Conservation (phyloP, 805 yeast genomes). For the Zygosaccharomyces rouxii region DNA sequence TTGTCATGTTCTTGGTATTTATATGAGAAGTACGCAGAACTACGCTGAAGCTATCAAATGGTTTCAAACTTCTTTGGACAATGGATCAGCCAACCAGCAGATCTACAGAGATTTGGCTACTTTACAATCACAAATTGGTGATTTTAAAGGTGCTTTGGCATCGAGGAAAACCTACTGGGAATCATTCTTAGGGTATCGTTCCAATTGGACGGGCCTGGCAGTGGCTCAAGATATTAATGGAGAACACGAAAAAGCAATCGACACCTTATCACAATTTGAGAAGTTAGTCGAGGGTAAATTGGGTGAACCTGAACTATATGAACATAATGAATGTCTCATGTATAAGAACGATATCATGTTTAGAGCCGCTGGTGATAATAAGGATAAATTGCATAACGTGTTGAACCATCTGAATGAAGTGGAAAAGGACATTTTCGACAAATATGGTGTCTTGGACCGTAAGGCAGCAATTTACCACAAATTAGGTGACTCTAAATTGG, state of each 20-base stretch:
- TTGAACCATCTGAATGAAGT: constrained; percentile 55
- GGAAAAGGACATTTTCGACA: constrained; percentile 52
- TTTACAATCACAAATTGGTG: constrained; percentile 76
- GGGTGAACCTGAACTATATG: constrained; percentile 62
- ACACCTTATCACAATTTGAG: constrained; percentile 72
- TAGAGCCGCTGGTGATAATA: constrained; percentile 50
- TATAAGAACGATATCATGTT: constrained; percentile 66
- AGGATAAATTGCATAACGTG: constrained; percentile 48
- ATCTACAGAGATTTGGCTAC: constrained; percentile 78
- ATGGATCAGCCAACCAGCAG: constrained; percentile 73
- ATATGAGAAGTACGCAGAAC: constrained; percentile 63
- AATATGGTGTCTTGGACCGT: constrained; percentile 57
- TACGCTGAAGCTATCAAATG: constrained; percentile 75
- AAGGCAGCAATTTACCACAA: constrained; percentile 60
- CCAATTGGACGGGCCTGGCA: constrained; percentile 87
- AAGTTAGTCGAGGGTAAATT: constrained; percentile 64
- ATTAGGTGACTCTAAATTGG: constrained; percentile 55
- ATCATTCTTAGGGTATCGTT: constrained; percentile 73
- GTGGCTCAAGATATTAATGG: constrained; percentile 75
- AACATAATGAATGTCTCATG: constrained; percentile 74
- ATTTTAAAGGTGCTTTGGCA: constrained; percentile 55
- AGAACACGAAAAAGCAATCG: constrained; percentile 63
- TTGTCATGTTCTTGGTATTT: constrained; percentile 82
- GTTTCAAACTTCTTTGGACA: constrained; percentile 67
- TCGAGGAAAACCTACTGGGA: constrained; percentile 69